Base-by-base conservation (phyloP, 345 rosid species). In the Aurinia saxatilis region DNA sequence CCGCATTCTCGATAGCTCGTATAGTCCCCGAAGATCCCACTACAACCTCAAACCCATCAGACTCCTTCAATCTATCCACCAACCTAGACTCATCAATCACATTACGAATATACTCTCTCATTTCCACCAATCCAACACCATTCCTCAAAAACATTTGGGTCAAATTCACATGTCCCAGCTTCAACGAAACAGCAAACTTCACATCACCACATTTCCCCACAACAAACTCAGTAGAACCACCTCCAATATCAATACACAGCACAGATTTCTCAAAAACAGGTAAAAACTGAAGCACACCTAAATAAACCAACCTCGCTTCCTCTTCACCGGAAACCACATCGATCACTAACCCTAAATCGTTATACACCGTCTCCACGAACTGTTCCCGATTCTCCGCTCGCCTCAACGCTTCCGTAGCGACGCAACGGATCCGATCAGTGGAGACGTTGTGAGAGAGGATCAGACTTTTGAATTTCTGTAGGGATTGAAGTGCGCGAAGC, bases 141-240 rank as follows among this genome's bases (percentile, higher is more conserved):
- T 35, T 23, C 30, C 59, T 48, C 49, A 38, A 34, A 13, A 78
- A 79, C 71, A 77, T 75, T 35, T 79, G 87, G 6, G 88, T 77
- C 74, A 84, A 46, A 52, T 67, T 74, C 38, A 84, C 88, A 57
- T 87, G 91, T 11, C 95, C 95, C 12, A 87, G 42, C 60, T 77
- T 71, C 80, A 87, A 62, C 3, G 91, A 82, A 27, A 65, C 63
- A 27, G 68, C 84, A 13, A 76, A 65, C 27, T 71, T 60, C 29
- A 84, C 82, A 25, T 68, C 62, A 27, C 95, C 91, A 51, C 49
- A 27, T 49, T 70, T 70, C 30, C 91, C 91, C 11, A 81, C 72
- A 0, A 78, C 85, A 55, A 84, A 78, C 53, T 87, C 88, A 39
- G 88, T 87, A 27, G 95, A 87, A 6, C 91, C 88, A 57, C 95